Conservation (phyloP, 2,329 filamentous ascomycete species). For the Phialemonium atrogriseum region DNA sequence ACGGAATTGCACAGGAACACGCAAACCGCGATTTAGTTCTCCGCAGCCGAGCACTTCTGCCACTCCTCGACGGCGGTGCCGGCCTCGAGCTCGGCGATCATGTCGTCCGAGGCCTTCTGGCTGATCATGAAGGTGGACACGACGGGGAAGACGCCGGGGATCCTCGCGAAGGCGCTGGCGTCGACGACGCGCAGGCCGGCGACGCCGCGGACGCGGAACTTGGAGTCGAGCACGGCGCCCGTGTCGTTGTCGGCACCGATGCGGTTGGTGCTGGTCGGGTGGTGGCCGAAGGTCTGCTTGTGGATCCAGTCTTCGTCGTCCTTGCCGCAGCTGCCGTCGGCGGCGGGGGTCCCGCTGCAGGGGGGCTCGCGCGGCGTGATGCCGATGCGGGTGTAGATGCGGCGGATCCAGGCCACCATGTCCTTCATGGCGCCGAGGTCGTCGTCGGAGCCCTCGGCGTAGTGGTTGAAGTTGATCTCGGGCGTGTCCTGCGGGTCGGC, state of each 20-base stretch:
- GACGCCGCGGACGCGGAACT: constrained; percentile 46
- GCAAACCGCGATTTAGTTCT: too few species aligned
- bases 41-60: too few species aligned
- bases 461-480: constrained; percentile 52
- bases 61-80: constrained; percentile 9
- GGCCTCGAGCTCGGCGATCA: constrained; percentile 23
- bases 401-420: constrained; percentile 20
- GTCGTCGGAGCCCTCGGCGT: constrained; percentile 37
- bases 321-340: constrained; percentile 13
- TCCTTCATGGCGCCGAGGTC: constrained; percentile 30
- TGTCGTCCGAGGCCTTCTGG: constrained; percentile 55
- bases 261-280: constrained; percentile 42
- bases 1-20: too few species aligned
- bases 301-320: constrained; percentile 25
- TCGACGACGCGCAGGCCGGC: constrained; percentile 46
- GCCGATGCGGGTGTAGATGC: constrained; percentile 13
- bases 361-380: constrained; percentile 18
- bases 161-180: constrained; percentile 44
- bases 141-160: constrained; percentile 37
- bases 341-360: constrained; percentile 12
- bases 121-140: constrained; percentile 48
- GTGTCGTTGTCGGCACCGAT: constrained; percentile 44
- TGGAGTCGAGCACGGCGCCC: constrained; percentile 43
- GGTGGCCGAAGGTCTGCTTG: constrained; percentile 44
- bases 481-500: constrained; percentile 56